Percentiles rank a stretch among this genome's conserved stretches.
phyloP scores from a whole-genome alignment of 208 protist genomes.

The Leishmania aethiopica region DNA sequence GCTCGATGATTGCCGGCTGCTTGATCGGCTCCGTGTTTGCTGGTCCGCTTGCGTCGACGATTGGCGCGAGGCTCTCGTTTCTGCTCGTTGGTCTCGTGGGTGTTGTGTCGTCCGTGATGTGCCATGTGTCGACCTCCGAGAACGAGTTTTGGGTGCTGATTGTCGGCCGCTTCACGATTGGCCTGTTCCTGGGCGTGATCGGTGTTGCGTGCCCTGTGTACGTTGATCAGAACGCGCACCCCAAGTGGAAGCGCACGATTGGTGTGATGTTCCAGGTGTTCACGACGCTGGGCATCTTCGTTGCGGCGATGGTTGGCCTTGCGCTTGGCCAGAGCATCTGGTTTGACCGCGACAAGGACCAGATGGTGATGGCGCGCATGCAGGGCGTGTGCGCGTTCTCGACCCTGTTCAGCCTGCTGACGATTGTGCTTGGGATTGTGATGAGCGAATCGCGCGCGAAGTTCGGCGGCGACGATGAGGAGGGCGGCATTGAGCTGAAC shows the following conservation, averaged over 20 bases:
- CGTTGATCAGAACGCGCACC: conserved; percentile 65
- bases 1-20: conserved; percentile 81
- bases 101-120: conserved; percentile 58
- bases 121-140: conserved; percentile 50
- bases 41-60: conserved; percentile 36
- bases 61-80: conserved; percentile 69
- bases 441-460: conserved; percentile 23
- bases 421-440: conserved; percentile 35
- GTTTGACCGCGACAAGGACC: conserved; percentile 33
- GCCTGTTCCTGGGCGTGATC: conserved; percentile 68
- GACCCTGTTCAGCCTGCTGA: conserved; percentile 57
- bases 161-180: conserved; percentile 75
- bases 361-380: conserved; percentile 58
- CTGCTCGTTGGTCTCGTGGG: conserved; percentile 56
- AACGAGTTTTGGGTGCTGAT: conserved; percentile 75
- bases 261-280: conserved; percentile 86
- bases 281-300: conserved; percentile 82
- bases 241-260: conserved; percentile 53
- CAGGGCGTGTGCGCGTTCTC: conserved; percentile 70
- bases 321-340: conserved; percentile 50
- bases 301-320: conserved; percentile 69
- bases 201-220: conserved; percentile 78
- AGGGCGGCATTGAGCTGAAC: conserved; percentile 16
- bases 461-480: conserved; percentile 23
- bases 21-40: conserved; percentile 77